These are phyloP conservation scores for Ascodesmis nigricans DNA, from an alignment of 495 filamentous ascomycete genomes.

Conservation along the genomic window DNA sequence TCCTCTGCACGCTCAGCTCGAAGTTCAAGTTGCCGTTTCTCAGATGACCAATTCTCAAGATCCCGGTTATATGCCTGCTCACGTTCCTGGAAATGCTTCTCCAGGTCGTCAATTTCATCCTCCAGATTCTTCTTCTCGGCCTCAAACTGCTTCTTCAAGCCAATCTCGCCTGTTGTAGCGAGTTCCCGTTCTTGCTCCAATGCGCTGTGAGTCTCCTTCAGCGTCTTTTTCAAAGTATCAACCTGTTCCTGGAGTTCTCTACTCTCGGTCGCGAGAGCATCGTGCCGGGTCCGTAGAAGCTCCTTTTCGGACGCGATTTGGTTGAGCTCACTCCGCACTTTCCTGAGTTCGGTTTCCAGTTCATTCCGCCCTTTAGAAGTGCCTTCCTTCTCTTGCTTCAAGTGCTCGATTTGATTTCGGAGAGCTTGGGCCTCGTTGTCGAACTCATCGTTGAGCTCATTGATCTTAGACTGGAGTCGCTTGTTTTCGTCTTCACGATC, in stretches of 20 bases:
- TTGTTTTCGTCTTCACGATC: conserved; percentile 29
- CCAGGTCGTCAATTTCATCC: conserved; percentile 44
- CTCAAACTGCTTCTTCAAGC: conserved; percentile 31
- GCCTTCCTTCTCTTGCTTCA: conserved; percentile 16
- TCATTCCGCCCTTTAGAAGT: conserved; percentile 9
- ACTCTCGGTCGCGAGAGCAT: conserved; percentile 46
- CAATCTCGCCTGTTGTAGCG: conserved; percentile 11
- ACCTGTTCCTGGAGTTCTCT: conserved; percentile 37
- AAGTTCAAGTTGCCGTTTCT: conserved; percentile 38
- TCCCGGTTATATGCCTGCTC: conserved; percentile 47
- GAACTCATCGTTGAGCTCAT: conserved; percentile 19
- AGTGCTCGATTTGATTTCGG: conserved; percentile 8
- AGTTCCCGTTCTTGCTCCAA: conserved; percentile 20
- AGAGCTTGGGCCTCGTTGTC: conserved; percentile 16
- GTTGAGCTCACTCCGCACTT: conserved; percentile 33
- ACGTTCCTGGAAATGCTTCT: conserved; percentile 51
- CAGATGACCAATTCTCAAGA: conserved; percentile 47
- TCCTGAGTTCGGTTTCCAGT: conserved; percentile 27
- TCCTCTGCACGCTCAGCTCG: conserved; percentile 47
- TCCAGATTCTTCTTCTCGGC: conserved; percentile 39
- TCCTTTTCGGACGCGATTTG: conserved; percentile 43
- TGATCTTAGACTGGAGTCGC: conserved; percentile 25
- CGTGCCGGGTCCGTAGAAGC: conserved; percentile 44
- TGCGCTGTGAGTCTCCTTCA: conserved; percentile 26
- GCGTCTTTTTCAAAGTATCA: conserved; percentile 26